Evolutionary conservation across 2,329 filamentous ascomycete genomes (phyloP).

Genomic region (Salinomyces thailandicus): DNA sequence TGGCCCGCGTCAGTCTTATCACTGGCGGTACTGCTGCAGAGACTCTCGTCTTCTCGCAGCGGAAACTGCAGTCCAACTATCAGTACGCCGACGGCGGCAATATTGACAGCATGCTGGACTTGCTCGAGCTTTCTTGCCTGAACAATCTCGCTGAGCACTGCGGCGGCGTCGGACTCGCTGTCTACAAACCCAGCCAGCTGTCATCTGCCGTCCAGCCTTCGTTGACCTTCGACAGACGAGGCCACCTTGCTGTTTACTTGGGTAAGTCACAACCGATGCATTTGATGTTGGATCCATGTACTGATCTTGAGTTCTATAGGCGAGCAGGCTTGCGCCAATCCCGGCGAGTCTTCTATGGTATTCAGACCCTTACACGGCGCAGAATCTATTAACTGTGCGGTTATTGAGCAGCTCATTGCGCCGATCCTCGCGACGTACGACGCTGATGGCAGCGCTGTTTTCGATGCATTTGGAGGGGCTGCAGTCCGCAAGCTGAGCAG

Average conservation of each 20-base stretch:
- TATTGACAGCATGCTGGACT: slow-evolving; percentile 9
- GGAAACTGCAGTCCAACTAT: slow-evolving; percentile 10
- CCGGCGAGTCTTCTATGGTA: too few species aligned
- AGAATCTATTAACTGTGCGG: too few species aligned
- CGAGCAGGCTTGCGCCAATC: too few species aligned
- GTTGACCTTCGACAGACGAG: slow-evolving; percentile 27
- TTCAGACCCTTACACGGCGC: too few species aligned
- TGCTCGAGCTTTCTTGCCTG: slow-evolving; percentile 18
- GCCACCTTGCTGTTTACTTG: slow-evolving; percentile 28
- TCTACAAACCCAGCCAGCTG: slow-evolving; percentile 21
- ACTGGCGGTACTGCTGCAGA: slow-evolving; percentile 16
- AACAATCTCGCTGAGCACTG: slow-evolving; percentile 24
- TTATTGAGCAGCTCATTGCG: too few species aligned
- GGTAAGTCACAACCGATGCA: too few species aligned
- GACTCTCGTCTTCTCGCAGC: slow-evolving; percentile 16
- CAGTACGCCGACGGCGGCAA: slow-evolving; percentile 15
- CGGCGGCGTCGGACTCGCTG: slow-evolving; percentile 22
- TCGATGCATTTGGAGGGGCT: too few species aligned
- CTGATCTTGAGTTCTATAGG: too few species aligned
- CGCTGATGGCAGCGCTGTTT: too few species aligned
- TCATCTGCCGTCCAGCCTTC: slow-evolving; percentile 22
- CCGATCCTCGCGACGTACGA: too few species aligned
- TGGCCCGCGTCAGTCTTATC: slow-evolving; percentile 12
- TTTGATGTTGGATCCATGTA: too few species aligned
- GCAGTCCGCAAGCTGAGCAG: too few species aligned